Conservation (phyloP, 2,329 filamentous ascomycete species). For the Monilinia aucupariae region DNA sequence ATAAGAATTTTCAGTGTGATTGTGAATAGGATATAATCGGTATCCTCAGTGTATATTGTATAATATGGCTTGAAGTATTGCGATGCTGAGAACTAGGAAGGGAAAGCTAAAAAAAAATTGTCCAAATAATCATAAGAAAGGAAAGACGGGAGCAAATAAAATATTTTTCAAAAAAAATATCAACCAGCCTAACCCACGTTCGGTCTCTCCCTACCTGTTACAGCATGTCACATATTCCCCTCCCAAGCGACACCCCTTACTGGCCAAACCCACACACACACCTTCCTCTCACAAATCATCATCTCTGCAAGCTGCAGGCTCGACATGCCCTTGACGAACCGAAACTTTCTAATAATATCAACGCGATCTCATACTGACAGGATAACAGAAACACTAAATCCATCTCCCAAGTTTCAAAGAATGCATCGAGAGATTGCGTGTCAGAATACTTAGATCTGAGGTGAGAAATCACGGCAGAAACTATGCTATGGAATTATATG, state of each 20-base stretch:
- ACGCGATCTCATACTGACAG: background rate
- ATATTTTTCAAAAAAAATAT: background rate
- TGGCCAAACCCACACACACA: background rate
- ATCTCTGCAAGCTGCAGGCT: background rate
- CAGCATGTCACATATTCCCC: background rate
- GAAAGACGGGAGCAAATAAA: background rate
- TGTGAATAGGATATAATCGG: background rate
- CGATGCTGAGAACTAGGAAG: background rate
- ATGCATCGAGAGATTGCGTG: background rate
- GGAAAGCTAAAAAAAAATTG: background rate
- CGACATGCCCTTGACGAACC: background rate
- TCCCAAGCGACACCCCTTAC: background rate
- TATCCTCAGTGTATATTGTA: no score
- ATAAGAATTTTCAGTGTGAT: rapidly evolving
- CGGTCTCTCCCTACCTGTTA: background rate
- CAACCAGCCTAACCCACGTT: background rate
- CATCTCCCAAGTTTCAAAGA: background rate
- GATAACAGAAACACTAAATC: background rate
- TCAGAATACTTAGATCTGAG: background rate
- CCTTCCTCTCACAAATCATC: background rate
- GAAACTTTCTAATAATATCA: background rate
- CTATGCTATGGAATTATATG: background rate
- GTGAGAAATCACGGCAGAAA: background rate
- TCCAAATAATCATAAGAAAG: background rate
- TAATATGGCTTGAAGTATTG: background rate